Conservation (phyloP, 768 basidiomycete genomes). For the Cystofilobasidium capitatum region DNA sequence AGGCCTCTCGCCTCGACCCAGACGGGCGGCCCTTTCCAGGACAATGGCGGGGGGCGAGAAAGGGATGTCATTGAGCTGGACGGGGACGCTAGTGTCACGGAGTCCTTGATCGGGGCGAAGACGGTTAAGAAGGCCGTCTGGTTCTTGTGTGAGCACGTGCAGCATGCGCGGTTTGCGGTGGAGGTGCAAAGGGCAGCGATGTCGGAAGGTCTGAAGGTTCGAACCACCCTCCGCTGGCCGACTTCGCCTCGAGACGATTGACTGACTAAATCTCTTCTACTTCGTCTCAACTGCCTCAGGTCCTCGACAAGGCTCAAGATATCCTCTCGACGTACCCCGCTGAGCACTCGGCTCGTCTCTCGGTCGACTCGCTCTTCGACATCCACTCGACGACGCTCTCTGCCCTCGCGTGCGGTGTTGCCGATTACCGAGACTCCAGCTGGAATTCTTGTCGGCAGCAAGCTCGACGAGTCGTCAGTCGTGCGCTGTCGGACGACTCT, state of each 20-base stretch:
- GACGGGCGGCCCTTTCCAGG: constrained; percentile 9
- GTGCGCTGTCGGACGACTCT: constrained; percentile 39
- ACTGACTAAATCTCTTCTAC: constrained; percentile 28
- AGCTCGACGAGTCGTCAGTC: constrained; percentile 42
- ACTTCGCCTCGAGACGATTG: constrained; percentile 16
- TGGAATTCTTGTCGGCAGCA: constrained; percentile 45
- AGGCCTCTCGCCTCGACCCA: neutral
- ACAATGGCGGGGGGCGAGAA: constrained; percentile 36
- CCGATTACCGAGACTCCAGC: constrained; percentile 39
- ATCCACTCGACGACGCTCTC: constrained; percentile 49
- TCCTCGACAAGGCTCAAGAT: constrained; percentile 8
- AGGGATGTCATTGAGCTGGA: constrained; percentile 32
- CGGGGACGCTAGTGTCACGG: constrained; percentile 23
- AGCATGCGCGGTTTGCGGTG: constrained; percentile 59
- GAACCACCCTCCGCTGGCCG: constrained; percentile 34
- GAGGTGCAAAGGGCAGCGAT: constrained; percentile 54
- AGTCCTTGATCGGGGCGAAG: constrained; percentile 40
- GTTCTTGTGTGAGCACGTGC: constrained; percentile 69
- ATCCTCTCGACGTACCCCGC: constrained; percentile 17
- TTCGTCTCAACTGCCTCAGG: neutral
- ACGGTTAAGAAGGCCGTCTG: constrained; percentile 62
- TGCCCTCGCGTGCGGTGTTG: constrained; percentile 45
- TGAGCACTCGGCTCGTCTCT: constrained; percentile 10
- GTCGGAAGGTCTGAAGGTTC: constrained; percentile 54
- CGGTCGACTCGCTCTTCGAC: constrained; percentile 41